Evolutionary conservation across 2,329 filamentous ascomycete genomes (phyloP).

Genomic region (Penicillium sp.): DNA sequence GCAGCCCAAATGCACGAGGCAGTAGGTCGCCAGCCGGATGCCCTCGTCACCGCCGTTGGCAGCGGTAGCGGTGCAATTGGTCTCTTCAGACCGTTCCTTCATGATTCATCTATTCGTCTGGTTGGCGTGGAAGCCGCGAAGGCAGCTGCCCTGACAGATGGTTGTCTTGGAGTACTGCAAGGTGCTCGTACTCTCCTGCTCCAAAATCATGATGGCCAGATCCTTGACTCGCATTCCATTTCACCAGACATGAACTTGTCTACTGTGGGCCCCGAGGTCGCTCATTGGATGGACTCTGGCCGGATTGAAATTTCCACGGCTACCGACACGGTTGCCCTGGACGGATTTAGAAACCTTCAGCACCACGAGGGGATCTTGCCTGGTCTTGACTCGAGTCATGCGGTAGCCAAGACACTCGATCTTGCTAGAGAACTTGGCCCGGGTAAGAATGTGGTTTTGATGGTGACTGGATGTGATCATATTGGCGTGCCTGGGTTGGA

Average conservation of each 20-base stretch:
- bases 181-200: constrained; percentile 27
- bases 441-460: constrained; percentile 26
- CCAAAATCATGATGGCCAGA: constrained; percentile 24
- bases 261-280: constrained; percentile 25
- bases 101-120: constrained; percentile 11
- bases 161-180: constrained; percentile 25
- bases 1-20: constrained; percentile 23
- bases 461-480: constrained; percentile 27
- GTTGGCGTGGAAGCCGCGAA: constrained; percentile 21
- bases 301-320: constrained; percentile 28
- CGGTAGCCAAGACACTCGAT: constrained; percentile 17
- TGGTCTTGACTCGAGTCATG: constrained; percentile 29
- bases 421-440: constrained; percentile 22
- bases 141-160: constrained; percentile 22
- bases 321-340: constrained; percentile 28
- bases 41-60: constrained; percentile 25
- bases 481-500: constrained; percentile 13
- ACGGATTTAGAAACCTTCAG: constrained; percentile 27
- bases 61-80: constrained; percentile 27
- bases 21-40: constrained; percentile 21
- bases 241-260: constrained; percentile 28
- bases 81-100: constrained; percentile 25
- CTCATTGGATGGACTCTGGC: constrained; percentile 26
- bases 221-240: constrained; percentile 26
- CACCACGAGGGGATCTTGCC: constrained; percentile 23